Base-by-base conservation (phyloP, 805 yeast species). In the Suhomyces faveliae region DNA sequence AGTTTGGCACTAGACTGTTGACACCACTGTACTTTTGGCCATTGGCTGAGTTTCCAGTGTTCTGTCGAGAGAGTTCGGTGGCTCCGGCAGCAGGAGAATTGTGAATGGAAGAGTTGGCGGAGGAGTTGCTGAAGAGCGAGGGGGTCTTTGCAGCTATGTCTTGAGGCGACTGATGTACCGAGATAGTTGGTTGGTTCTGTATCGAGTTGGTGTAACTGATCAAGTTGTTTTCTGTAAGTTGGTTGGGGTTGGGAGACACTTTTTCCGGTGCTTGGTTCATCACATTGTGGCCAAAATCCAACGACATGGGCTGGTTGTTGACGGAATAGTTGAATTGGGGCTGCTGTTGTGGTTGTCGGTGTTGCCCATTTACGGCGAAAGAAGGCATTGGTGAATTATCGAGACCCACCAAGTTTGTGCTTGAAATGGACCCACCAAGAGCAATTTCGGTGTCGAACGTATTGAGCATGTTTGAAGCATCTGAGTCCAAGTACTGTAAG, bases 121-220 rank as follows among this genome's bases (percentile, higher is more conserved):
- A 66, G 1, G 85, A 77, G 49, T 77, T 73, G 42, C 80, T 74
- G 60, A 82, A 81, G 12, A 82, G 61, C 0, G 85, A 80, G 0
- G 85, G 85, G 0, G 84, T 80, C 35, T 64, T 67, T 3, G 74
- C 75, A 2, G 63, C 64, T 5, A 67, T 61, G 6, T 58, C 65
- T n/a, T 73, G 76, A 5, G 79, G 71, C 2, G 72, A 57, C 21
- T 47, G 58, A 2, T 62, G 59, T 30, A 60, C 60, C 24, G 63
- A 55, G 22, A 57, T 55, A 20, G 53, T 54, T 22, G 41, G 40
- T 21, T 44, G 49, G 5, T 25, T 42, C 38, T 46, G 52, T 27
- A 43, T 43, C 2, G 49, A 43, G 8, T 58, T 52, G 41, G 49
- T 58, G 46, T 58, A 57, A 45, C 50, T 55, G 25, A 48, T 48